Percentiles rank a stretch among this genome's conserved stretches.
phyloP scores from a whole-genome alignment of 805 yeast species.

The Suhomyces pyralidae region DNA sequence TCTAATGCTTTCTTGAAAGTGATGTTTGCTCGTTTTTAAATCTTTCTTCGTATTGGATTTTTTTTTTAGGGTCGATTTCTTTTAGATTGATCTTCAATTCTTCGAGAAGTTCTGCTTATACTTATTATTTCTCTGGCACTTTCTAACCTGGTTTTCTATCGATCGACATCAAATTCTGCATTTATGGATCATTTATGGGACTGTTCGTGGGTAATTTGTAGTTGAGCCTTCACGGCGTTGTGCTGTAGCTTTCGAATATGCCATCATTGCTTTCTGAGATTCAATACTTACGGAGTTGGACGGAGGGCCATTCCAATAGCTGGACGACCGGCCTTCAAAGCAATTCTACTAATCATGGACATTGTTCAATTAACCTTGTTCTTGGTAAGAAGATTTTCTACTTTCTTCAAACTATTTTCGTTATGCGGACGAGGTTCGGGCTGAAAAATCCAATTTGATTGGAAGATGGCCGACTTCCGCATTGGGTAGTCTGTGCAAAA shows the following conservation, averaged over 20 bases:
- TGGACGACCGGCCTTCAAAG: constrained; percentile 43
- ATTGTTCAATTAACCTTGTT: constrained; percentile 17
- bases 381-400: constrained; percentile 9
- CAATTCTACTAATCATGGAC: constrained; percentile 45
- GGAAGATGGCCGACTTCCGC: constrained; percentile 30
- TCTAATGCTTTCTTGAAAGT: neutral
- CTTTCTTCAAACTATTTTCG: constrained; percentile 9
- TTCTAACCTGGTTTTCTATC: neutral
- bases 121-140: neutral
- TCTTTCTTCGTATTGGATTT: too few species aligned
- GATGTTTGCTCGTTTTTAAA: neutral
- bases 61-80: neutral
- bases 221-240: neutral
- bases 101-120: neutral
- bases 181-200: neutral
- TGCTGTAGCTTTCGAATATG: neutral
- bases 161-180: neutral
- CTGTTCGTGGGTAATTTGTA: neutral
- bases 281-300: constrained; percentile 41
- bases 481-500: constrained; percentile 16
- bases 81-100: neutral
- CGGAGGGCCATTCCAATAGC: constrained; percentile 38
- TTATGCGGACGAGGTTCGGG: constrained; percentile 22
- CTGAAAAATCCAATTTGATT: constrained; percentile 26
- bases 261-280: neutral